Evolutionary conservation across 768 basidiomycete genomes (phyloP).

Genomic region (Pleurotus salmoneostramineus): DNA sequence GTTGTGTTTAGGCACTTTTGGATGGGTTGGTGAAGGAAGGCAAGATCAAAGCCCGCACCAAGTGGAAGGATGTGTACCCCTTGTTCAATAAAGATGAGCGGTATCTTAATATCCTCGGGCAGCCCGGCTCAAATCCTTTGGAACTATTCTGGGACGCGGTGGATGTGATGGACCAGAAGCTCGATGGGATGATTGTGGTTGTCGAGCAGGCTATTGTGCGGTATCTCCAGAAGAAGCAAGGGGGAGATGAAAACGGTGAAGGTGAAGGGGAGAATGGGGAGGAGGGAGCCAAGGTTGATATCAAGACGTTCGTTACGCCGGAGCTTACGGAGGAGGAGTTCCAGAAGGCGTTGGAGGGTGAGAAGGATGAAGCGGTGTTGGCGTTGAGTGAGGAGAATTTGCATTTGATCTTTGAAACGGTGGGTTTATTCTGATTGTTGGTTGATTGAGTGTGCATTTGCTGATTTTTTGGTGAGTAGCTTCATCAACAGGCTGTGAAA

Average conservation of each 20-base stretch:
- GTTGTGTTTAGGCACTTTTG: constrained; percentile 54
- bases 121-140: constrained; percentile 90
- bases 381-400: constrained; percentile 50
- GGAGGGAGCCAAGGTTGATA: constrained; percentile 27
- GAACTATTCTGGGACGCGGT: constrained; percentile 96
- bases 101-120: constrained; percentile 88
- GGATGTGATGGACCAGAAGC: constrained; percentile 80
- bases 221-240: constrained; percentile 34
- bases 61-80: constrained; percentile 90
- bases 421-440: constrained; percentile 35
- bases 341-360: constrained; percentile 46
- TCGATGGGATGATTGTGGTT: constrained; percentile 73
- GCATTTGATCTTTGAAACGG: constrained; percentile 56
- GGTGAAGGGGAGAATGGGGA: constrained; percentile 20
- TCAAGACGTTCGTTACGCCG: constrained; percentile 26
- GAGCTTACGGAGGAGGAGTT: constrained; percentile 70
- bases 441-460: no score
- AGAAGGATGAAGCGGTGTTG: constrained; percentile 48
- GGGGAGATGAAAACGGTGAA: constrained; percentile 18
- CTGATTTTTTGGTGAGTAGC: constrained; percentile 35
- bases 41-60: constrained; percentile 73
- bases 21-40: constrained; percentile 61
- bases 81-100: constrained; percentile 71
- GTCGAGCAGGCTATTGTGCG: constrained; percentile 60
- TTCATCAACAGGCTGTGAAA: constrained; percentile 67